Conservation (phyloP, 768 basidiomycete genomes). For the Tricholoma furcatifolium region DNA sequence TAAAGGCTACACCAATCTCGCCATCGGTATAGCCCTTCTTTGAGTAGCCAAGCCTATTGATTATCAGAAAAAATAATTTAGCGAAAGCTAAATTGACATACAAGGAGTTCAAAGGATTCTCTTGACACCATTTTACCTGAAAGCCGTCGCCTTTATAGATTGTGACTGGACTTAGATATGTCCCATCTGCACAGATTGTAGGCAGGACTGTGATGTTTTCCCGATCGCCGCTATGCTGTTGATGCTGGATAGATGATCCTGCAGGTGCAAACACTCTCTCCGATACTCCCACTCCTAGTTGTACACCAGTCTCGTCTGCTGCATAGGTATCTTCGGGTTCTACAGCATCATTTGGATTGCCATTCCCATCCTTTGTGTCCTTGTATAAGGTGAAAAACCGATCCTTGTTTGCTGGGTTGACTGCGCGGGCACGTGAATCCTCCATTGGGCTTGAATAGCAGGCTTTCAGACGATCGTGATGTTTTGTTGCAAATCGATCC, state of each 20-base stretch:
- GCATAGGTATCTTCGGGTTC: constrained; percentile 19
- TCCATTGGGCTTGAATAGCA: constrained; percentile 34
- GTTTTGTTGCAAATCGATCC: background rate
- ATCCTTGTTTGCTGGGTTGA: constrained; percentile 30
- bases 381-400: constrained; percentile 29
- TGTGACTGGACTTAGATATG: constrained; percentile 25
- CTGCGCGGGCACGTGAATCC: constrained; percentile 22
- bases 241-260: constrained; percentile 20
- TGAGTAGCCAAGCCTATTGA: constrained; percentile 24
- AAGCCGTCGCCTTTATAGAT: constrained; percentile 39
- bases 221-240: constrained; percentile 21
- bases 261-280: constrained; percentile 28
- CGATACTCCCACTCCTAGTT: constrained; percentile 1
- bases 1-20: constrained; percentile 22
- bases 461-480: constrained; percentile 19
- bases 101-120: constrained; percentile 33
- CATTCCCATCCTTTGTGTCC: constrained; percentile 2
- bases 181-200: constrained; percentile 40
- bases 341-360: background rate
- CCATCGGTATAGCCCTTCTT: constrained; percentile 31
- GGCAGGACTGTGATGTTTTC: constrained; percentile 36
- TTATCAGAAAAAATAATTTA: constrained; percentile 4
- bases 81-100: constrained; percentile 19
- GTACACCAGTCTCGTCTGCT: constrained; percentile 20
- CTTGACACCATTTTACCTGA: constrained; percentile 27